These are phyloP conservation scores for Teratosphaeria pseudoeucalypti DNA, from an alignment of 2,329 filamentous ascomycete genomes.

Conservation along the genomic window DNA sequence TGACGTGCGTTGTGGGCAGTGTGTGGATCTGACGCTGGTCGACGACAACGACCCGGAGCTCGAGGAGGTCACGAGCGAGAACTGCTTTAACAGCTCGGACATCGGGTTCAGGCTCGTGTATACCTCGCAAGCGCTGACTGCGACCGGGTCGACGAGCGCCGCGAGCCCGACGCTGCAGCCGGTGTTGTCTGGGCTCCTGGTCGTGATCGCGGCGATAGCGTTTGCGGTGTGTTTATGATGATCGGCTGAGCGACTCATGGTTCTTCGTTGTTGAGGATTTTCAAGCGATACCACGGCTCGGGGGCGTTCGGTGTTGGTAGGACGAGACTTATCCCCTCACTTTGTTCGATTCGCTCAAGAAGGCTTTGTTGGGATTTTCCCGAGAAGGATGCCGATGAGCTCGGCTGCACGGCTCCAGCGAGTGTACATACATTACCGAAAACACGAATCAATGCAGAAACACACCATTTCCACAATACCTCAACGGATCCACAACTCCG, in stretches of 20 bases:
- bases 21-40: slow-evolving; percentile 87
- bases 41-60: slow-evolving; percentile 58
- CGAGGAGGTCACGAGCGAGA: slow-evolving; percentile 61
- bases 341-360: neutral
- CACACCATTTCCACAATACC: too few species aligned
- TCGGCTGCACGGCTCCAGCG: too few species aligned
- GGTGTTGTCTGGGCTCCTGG: neutral
- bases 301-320: neutral
- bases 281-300: neutral
- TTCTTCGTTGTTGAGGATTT: neutral
- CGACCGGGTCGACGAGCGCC: neutral
- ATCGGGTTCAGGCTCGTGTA: slow-evolving; percentile 71
- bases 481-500: too few species aligned
- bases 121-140: slow-evolving; percentile 35
- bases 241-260: neutral
- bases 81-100: slow-evolving; percentile 78
- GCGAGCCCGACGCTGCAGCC: neutral
- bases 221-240: neutral
- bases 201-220: neutral
- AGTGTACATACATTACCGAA: neutral
- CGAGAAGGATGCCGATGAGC: too few species aligned
- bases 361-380: too few species aligned
- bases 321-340: neutral
- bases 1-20: slow-evolving; percentile 41
- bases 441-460: too few species aligned